Evolutionary conservation across 1,139 yeast species (phyloP), one percentile per base, ranked within the genome.

Genomic region (Trichomonascaceae sp.): DNA sequence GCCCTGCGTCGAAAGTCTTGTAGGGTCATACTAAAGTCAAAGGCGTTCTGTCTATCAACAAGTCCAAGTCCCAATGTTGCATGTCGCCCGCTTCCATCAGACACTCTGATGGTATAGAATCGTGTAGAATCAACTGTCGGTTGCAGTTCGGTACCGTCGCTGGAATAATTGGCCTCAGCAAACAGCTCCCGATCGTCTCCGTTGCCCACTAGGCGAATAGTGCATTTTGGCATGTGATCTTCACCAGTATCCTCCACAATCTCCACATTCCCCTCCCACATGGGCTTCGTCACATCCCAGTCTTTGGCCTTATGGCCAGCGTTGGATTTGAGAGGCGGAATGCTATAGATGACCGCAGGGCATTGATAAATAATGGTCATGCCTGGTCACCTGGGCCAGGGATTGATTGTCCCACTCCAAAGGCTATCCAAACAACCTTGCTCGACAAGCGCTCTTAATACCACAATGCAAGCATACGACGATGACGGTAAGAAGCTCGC

Each of bases 41-140:
- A 51, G 5, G 64, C 54, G 22, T 52, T 56, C 26, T 46, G 42
- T 13, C 57, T 43, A 41, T 62, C 62, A 1, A 50, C 46, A 37
- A 65, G 64, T 18, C 62, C 62, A 40, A 65, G 43, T 13, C 71
- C 71, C 23, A 66, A 48, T 25, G 48, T 47, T 4, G 63, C 64
- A 17, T 49, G 47, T 27, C 54, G 39, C n/a, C n/a, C n/a, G 5
- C 42, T 36, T 17, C 56, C 59, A 36, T 55, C 52, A 13, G 47
- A 59, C 14, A 56, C 54, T 4, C 52, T 41, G 13, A 56, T 41
- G 28, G 55, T 58, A 39, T 53, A 56, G 36, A 44, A 56, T 26
- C 60, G 43, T 3, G 52, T 43, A 28, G 59, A 53, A 36, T 56
- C 61, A 3, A 42, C 30, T 1, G 49, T 57, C 26, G 42, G 47